Base-by-base conservation (phyloP, 176 grass and related monocot species). In the Saccharum spontaneum region DNA sequence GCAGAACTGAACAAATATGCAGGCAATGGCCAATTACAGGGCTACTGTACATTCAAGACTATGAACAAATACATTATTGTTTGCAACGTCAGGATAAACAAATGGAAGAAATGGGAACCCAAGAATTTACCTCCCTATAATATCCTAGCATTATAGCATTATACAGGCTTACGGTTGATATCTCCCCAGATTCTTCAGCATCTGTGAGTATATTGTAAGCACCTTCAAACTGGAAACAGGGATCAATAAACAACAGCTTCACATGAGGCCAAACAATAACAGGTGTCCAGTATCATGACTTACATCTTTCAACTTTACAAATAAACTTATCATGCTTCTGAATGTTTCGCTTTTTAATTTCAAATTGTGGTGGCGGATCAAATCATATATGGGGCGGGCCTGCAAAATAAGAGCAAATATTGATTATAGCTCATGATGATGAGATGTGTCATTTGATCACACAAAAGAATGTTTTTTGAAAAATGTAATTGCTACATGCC, bases 251-350 rank as follows among this genome's bases (percentile, higher is more conserved):
- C 43, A 76, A 80, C 63, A 67, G 38, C 69, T 69, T 71, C 73
- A 84, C 41, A 69, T 84, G 22, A 82, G 40, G 62, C 72, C 73
- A 63, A 75, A 82, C 79, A 79, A 79, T 40, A 78, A 26, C 38
- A 86, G 8, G 8, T 20, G 26, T 73, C 24, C 83, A 75, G 69
- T 57, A 85, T 87, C 30, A 36, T 86, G 83, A 87, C 90, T 91
- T 98, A 98, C 95, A 94, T 98, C 92, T 82, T 91, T 94, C 87
- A 93, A 85, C 71, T 94, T 94, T 81, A 90, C 62, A 81, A 77
- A 91, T 81, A 93, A 89, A 78, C 69, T 87, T 90, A 98, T 94
- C 76, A 98, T 86, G 82, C 82, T 91, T 89, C 90, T 90, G 67
- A 91, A 95, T 57, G 85, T 90, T 77, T 94, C 89, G n/a, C 17